Evolutionary conservation across 176 grass and related monocot species (phyloP).

Genomic region (Bothriochloa decipiens): DNA sequence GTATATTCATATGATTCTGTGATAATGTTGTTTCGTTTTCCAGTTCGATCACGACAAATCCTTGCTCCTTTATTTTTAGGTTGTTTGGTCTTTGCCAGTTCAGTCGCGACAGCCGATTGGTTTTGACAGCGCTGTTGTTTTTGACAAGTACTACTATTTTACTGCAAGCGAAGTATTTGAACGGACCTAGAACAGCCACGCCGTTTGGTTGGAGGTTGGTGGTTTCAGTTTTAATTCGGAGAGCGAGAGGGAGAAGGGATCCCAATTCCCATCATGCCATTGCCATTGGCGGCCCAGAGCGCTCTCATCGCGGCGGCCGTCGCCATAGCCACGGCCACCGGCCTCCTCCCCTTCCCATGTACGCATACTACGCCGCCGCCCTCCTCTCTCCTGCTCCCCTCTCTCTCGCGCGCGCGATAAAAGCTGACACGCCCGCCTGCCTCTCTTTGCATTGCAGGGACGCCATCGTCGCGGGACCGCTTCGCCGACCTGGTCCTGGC

Average conservation of each 20-base stretch:
- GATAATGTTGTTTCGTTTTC: not conserved
- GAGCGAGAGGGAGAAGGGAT: not conserved
- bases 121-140: not conserved
- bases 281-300: not conserved
- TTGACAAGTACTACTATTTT: too few species aligned
- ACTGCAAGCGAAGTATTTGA: too few species aligned
- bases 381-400: not conserved
- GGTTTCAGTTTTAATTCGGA: not conserved
- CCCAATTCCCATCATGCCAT: constrained; percentile 23
- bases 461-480: not conserved
- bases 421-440: constrained; percentile 39
- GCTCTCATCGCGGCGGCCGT: constrained; percentile 39
- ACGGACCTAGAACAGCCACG: not conserved
- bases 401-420: not conserved
- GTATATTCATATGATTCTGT: not conserved
- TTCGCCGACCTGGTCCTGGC: constrained; percentile 76
- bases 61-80: not conserved
- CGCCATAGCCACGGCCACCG: constrained; percentile 29
- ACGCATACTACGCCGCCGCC: not conserved
- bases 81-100: not conserved
- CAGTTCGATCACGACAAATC: not conserved
- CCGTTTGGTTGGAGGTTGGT: not conserved
- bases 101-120: not conserved
- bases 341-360: constrained; percentile 48
- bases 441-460: constrained; percentile 46